Evolutionary conservation across 352 stramenopile genomes (phyloP), one percentile per base, ranked within the genome.

Genomic region (Thraustochytrium striatum): DNA sequence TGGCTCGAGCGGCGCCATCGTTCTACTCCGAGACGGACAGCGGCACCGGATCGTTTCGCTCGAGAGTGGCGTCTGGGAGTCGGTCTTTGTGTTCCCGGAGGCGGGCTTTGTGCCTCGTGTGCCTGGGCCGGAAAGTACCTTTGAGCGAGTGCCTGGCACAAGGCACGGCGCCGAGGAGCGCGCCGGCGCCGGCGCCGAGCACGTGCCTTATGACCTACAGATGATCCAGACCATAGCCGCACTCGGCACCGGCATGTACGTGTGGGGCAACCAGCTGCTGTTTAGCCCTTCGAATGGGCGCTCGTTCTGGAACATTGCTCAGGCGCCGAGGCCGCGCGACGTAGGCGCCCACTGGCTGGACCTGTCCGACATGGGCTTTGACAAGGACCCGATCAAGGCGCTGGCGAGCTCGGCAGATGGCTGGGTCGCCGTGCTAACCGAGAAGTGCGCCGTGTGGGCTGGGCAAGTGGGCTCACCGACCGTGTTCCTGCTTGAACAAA

Each of bases 281-380:
- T 7, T 75, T 13, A 75, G 65, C 41, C 25, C 3, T 21, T 55
- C 43, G 11, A 21, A 39, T 1, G 65, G 65, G 25, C 41, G 32
- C 25, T 61, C 65, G n/a, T 75, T 75, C 25, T 75, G 65, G 65
- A 75, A 75, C 28, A 32, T 75, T 16, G 65, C 44, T 2, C 65
- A 75, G 52, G 36, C 59, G 0, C 53, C 59, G 21, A 70, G 65
- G 11, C n/a, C n/a, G n/a, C n/a, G n/a, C n/a, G n/a, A n/a, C n/a
- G n/a, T n/a, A n/a, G n/a, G n/a, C n/a, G n/a, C n/a, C n/a, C n/a
- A n/a, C n/a, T 72, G 30, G 32, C 16, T 75, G 21, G 16, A 68
- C 19, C 3, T 28, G 32, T 30, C 21, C 25, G 7, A 28, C 32
- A 75, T 62, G 65, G 65, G 39, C 35, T n/a, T 75, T 25, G 44